These are phyloP conservation scores for Malus fusca DNA, from an alignment of 306 rosid genomes.

Conservation along the genomic window DNA sequence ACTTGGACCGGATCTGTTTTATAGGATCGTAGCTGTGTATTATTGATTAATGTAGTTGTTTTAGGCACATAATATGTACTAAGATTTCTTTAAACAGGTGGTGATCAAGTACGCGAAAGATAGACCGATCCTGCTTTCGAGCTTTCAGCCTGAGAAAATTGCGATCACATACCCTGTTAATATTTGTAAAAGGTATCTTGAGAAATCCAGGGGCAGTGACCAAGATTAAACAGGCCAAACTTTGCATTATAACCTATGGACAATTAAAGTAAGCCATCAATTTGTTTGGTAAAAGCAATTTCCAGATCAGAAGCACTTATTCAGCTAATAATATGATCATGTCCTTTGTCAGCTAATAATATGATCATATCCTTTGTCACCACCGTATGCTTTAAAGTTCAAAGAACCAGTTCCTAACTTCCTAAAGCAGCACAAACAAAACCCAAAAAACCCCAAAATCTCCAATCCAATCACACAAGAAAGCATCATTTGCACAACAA, in stretches of 20 bases:
- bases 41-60: no score
- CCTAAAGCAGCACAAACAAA: background rate
- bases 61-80: background rate
- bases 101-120: conserved; percentile 48
- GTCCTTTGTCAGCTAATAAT: background rate
- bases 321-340: background rate
- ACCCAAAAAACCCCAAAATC: background rate
- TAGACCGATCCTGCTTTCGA: conserved; percentile 59
- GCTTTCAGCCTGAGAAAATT: conserved; percentile 59
- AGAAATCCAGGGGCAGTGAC: conserved; percentile 29
- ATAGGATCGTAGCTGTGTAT: no score
- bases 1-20: no score
- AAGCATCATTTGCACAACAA: conserved; percentile 8
- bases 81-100: conserved; percentile 27
- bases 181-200: conserved; percentile 22
- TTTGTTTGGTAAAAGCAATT: background rate
- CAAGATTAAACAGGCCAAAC: conserved; percentile 25
- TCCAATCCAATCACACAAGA: background rate
- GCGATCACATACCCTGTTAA: conserved; percentile 57
- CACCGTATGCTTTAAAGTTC: background rate
- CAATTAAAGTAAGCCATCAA: conserved; percentile 25
- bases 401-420: background rate
- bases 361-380: no score
- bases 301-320: background rate
- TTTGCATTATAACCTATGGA: conserved; percentile 38